Base-by-base conservation (phyloP, 805 yeast genomes). In the Brettanomyces bruxellensis region DNA sequence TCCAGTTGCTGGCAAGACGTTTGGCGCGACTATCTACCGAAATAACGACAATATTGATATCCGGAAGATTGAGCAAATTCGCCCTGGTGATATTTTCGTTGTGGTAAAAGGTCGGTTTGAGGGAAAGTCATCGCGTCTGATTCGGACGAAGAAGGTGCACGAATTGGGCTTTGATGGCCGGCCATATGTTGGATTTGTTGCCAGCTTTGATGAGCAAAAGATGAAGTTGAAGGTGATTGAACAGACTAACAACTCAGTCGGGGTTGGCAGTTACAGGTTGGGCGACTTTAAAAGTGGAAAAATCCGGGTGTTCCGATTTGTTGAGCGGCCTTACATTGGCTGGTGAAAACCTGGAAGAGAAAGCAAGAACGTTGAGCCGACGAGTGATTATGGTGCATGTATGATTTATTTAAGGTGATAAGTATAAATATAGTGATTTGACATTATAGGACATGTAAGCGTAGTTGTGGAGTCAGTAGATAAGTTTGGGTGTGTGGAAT, bases 21-120 rank as follows among this genome's bases (percentile, higher is more conserved):
- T 69, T 60, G 98, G 98, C 37, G 82, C 75, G n/a, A 72, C 76
- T 23, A 72, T 84, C 50, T 89, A 81, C 64, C 68, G 71, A 51
- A 84, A 75, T 52, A 64, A 75, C 49, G 72, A 71, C 56, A 73
- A 78, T 40, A 55, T 69, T 3, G 68, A 71, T 5, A 74, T 79
- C 5, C 65, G 72, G 13, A 79, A 75, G 53, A 56, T 66, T 30
- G 88, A 79, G 46, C 84, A 79, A 38, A 75, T 89, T 46, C 72
- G 76, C 42, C 82, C 95, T 0, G 99, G 99, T 49, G 98, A 93
- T 62, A 72, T 91, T 8, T 64, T 88, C 38, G 85, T 88, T 44
- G 75, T 88, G 51, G 76, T 81, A 55, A 79, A 79, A 47, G 96
- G 88, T 5, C 75, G 75, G 49, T 90, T 91, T 65, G 78, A 76